phyloP scores from a whole-genome alignment of 495 filamentous ascomycete genomes.

The Talaromyces adpressus region DNA sequence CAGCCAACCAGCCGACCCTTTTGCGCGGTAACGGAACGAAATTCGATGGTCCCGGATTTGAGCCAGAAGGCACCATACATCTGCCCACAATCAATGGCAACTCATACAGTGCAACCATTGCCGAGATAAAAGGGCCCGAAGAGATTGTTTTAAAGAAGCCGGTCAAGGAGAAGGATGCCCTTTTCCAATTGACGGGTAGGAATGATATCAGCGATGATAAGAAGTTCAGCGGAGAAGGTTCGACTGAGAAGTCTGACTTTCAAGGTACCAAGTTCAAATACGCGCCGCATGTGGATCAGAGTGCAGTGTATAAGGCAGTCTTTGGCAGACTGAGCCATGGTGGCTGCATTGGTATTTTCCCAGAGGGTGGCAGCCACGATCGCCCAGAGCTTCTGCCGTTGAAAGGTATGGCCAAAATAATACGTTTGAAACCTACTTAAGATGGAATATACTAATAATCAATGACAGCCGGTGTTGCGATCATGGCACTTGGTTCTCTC shows the following conservation, averaged over 20 bases:
- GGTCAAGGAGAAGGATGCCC: constrained; percentile 62
- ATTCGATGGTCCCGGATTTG: constrained; percentile 65
- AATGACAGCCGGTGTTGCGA: constrained; percentile 80
- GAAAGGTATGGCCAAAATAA: constrained; percentile 51
- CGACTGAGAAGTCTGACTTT: constrained; percentile 38
- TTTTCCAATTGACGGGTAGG: constrained; percentile 74
- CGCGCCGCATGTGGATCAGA: constrained; percentile 92
- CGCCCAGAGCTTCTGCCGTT: constrained; percentile 86
- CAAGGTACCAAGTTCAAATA: constrained; percentile 77
- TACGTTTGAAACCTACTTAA: no score
- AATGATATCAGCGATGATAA: constrained; percentile 54
- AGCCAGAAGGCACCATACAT: constrained; percentile 76
- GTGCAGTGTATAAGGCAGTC: constrained; percentile 85
- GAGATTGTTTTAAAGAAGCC: constrained; percentile 82
- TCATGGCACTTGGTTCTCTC: constrained; percentile 94
- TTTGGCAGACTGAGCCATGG: constrained; percentile 73
- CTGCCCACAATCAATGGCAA: constrained; percentile 75
- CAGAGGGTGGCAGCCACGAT: constrained; percentile 96
- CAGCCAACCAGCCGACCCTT: constrained; percentile 74
- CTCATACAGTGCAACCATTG: constrained; percentile 71
- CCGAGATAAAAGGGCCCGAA: constrained; percentile 69
- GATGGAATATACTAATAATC: constrained; percentile 12
- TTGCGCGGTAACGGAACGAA: constrained; percentile 81
- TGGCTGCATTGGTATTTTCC: constrained; percentile 94
- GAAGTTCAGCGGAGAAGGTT: constrained; percentile 42